Evolutionary conservation across 1,139 yeast genomes (phyloP).

Genomic region (Geotrichum phurueaensis): DNA sequence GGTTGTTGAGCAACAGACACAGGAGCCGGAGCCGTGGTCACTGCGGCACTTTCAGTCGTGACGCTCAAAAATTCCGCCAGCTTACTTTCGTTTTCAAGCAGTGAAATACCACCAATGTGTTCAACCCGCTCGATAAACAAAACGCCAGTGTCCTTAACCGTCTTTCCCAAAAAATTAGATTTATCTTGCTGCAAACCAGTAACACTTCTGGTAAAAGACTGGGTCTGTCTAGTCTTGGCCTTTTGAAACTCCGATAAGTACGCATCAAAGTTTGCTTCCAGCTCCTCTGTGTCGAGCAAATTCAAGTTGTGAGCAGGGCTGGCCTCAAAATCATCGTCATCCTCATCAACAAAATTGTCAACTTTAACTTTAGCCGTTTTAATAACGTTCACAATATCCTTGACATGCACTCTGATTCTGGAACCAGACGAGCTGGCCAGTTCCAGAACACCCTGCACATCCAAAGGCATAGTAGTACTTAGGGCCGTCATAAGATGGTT

Average conservation of each 20-base stretch:
- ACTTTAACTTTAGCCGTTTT: slow-evolving; percentile 22
- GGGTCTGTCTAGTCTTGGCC: slow-evolving; percentile 20
- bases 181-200: not conserved
- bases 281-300: slow-evolving; percentile 5
- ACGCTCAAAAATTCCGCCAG: not conserved
- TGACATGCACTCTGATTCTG: slow-evolving; percentile 52
- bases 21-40: not conserved
- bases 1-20: not conserved
- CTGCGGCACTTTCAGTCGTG: not conserved
- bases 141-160: not conserved
- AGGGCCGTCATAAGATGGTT: slow-evolving; percentile 68
- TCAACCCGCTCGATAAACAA: not conserved
- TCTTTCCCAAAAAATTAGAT: slow-evolving; percentile 13
- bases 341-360: slow-evolving; percentile 18
- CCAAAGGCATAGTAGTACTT: slow-evolving; percentile 53
- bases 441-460: slow-evolving; percentile 50
- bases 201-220: slow-evolving; percentile 16
- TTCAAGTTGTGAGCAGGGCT: slow-evolving; percentile 18
- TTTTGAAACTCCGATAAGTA: slow-evolving; percentile 21
- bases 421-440: slow-evolving; percentile 49
- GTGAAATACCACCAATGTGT: slow-evolving; percentile 6
- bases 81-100: not conserved
- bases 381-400: slow-evolving; percentile 53
- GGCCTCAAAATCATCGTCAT: slow-evolving; percentile 14
- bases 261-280: slow-evolving; percentile 22